These are phyloP conservation scores for Suillus subaureus DNA, from an alignment of 768 basidiomycete species.

Conservation along the genomic window DNA sequence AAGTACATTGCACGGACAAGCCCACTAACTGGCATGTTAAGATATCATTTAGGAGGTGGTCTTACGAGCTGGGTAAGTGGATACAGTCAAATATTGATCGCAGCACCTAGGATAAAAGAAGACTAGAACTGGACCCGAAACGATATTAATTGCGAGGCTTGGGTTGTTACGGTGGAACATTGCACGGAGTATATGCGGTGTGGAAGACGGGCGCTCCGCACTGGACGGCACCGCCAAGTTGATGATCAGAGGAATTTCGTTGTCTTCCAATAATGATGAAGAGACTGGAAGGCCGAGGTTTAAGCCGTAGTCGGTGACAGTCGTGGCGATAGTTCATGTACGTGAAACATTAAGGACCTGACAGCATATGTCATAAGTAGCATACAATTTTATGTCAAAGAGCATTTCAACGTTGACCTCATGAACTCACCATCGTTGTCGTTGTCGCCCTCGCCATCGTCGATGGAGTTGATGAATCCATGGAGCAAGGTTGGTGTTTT, in stretches of 20 bases:
- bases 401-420: not conserved
- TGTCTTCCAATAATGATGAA: not conserved
- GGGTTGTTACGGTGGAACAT: no score
- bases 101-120: not conserved
- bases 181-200: not conserved
- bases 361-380: not conserved
- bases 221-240: not conserved
- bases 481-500: constrained; percentile 1
- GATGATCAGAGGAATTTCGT: not conserved
- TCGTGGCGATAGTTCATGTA: not conserved
- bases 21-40: no score
- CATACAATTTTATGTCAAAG: constrained; percentile 3
- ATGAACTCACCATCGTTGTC: not conserved
- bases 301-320: not conserved
- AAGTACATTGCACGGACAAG: no score
- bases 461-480: not conserved
- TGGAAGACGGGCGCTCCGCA: not conserved
- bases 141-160: no score
- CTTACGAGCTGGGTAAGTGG: not conserved
- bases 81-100: not conserved
- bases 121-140: no score
- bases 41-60: not conserved
- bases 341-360: not conserved
- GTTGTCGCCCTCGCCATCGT: not conserved
- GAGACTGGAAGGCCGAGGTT: not conserved